These are phyloP conservation scores for Saturnispora gosingensis DNA, from an alignment of 805 yeast species.

Conservation along the genomic window DNA sequence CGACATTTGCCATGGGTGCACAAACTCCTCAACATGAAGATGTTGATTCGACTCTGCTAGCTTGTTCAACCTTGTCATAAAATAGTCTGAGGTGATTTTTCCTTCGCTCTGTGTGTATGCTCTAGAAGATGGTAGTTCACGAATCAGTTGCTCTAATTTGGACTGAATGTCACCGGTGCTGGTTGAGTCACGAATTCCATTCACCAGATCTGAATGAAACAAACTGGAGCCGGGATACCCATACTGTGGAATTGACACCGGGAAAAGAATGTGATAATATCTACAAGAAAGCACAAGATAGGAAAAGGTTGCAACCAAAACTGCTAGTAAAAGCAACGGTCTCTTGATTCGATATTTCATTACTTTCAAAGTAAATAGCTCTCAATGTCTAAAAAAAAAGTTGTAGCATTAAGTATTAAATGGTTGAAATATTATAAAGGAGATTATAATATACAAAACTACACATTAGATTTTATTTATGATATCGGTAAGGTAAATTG, in stretches of 20 bases:
- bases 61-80: slow-evolving; percentile 36
- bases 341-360: not conserved
- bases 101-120: slow-evolving; percentile 72
- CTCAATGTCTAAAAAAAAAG: not conserved
- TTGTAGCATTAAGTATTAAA: not conserved
- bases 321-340: not conserved
- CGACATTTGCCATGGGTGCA: slow-evolving; percentile 73
- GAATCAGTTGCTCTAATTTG: slow-evolving; percentile 5
- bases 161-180: not conserved
- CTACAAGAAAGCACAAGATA: not conserved
- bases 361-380: not conserved
- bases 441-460: not conserved
- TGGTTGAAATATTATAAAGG: not conserved
- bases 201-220: slow-evolving; percentile 31
- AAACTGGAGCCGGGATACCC: slow-evolving; percentile 38
- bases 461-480: not conserved
- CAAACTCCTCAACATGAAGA: slow-evolving; percentile 37
- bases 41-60: slow-evolving; percentile 16
- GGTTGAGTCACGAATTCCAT: slow-evolving; percentile 12
- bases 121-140: slow-evolving; percentile 40
- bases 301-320: not conserved
- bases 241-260: slow-evolving; percentile 1
- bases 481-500: not conserved
- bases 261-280: slow-evolving; percentile 1
- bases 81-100: slow-evolving; percentile 60